Conservation (phyloP, 2,329 filamentous ascomycete species). For the Sphaerulina musiva region DNA sequence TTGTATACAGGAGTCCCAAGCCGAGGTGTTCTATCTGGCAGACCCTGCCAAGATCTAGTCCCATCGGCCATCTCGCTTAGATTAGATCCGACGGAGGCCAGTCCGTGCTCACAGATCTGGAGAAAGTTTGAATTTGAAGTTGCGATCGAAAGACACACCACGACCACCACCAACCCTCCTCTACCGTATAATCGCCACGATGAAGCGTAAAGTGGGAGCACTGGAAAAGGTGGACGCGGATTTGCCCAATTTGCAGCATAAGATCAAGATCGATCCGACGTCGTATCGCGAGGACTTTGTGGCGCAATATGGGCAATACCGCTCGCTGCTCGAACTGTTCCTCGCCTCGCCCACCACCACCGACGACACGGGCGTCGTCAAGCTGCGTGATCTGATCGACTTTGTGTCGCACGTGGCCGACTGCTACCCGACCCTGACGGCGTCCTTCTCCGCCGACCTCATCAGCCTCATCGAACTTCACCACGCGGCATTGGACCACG, state of each 20-base stretch:
- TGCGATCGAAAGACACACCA: background rate
- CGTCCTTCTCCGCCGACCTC: slow-evolving; percentile 70
- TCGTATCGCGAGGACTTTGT: slow-evolving; percentile 87
- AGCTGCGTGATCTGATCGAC: slow-evolving; percentile 85
- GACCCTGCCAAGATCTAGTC: too few relatives aligned
- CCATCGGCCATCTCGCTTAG: background rate
- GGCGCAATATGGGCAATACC: slow-evolving; percentile 85
- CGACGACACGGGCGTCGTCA: slow-evolving; percentile 70
- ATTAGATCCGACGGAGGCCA: background rate
- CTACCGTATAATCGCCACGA: slow-evolving; percentile 48
- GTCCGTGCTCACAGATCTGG: background rate
- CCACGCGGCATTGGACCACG: slow-evolving; percentile 73
- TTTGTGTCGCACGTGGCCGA: slow-evolving; percentile 90
- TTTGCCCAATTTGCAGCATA: slow-evolving; percentile 83
- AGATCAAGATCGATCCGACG: slow-evolving; percentile 79
- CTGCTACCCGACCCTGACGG: slow-evolving; percentile 78
- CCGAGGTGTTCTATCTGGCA: background rate
- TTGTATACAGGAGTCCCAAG: background rate
- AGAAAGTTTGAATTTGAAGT: background rate
- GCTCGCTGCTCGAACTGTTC: slow-evolving; percentile 85
- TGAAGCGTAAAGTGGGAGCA: slow-evolving; percentile 82
- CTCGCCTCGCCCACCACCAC: slow-evolving; percentile 72
- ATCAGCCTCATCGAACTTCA: slow-evolving; percentile 74
- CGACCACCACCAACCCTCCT: background rate
- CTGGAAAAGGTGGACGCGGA: slow-evolving; percentile 94